Percentiles rank a stretch among this genome's conserved stretches.
phyloP scores from a whole-genome alignment of 352 stramenopile species.

The Phytopythium chamaehyphon region DNA sequence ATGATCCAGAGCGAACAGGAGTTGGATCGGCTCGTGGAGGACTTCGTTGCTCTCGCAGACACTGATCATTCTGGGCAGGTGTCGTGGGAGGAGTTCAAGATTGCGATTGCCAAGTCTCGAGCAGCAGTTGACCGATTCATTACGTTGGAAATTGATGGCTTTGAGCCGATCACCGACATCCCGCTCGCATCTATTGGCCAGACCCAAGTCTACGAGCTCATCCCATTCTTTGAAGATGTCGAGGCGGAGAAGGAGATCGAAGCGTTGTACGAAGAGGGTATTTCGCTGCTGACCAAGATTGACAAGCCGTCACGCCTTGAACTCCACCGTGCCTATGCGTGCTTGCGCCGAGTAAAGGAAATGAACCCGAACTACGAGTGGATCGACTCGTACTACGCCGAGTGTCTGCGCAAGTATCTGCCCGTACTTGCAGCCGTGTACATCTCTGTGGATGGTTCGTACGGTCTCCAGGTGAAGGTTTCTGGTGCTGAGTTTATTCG shows the following conservation, averaged over 20 bases:
- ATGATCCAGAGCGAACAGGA: constrained; percentile 52
- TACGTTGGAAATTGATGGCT: constrained; percentile 75
- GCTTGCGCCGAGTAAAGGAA: constrained; percentile 61
- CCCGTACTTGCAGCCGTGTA: constrained; percentile 67
- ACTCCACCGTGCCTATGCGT: constrained; percentile 71
- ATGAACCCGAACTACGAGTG: constrained; percentile 78
- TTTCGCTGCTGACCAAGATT: constrained; percentile 60
- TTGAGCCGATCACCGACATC: constrained; percentile 57
- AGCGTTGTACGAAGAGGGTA: constrained; percentile 61
- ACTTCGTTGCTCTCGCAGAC: constrained; percentile 77
- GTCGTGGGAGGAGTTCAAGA: constrained; percentile 86
- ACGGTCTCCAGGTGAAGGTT: constrained; percentile 76
- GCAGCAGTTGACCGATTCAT: constrained; percentile 67
- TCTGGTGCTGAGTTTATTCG: constrained; percentile 65
- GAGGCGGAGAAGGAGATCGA: constrained; percentile 63
- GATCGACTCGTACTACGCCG: constrained; percentile 78
- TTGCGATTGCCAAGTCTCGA: constrained; percentile 74
- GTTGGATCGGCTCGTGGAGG: constrained; percentile 53
- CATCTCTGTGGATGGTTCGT: constrained; percentile 65
- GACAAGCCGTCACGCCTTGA: constrained; percentile 52
- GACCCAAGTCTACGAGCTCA: constrained; percentile 76
- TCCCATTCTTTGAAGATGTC: constrained; percentile 67
- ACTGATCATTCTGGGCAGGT: constrained; percentile 74
- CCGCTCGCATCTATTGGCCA: constrained; percentile 64
- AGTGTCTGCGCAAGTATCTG: constrained; percentile 64